Evolutionary conservation across 2,329 filamentous ascomycete genomes (phyloP), one percentile per base, ranked within the genome.

Genomic region (Colletotrichum sp.): DNA sequence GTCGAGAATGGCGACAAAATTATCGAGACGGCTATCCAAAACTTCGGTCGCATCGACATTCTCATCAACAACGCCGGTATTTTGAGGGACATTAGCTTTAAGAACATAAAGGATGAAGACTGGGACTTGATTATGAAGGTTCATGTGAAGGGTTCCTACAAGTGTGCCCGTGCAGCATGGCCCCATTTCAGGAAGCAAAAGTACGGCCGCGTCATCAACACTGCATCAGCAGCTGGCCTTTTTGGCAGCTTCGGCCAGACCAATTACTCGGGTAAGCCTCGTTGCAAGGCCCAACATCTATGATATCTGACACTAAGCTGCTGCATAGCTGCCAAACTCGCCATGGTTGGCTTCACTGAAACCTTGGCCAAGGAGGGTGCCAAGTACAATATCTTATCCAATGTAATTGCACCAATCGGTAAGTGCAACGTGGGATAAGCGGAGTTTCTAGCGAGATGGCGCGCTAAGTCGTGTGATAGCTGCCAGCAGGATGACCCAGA

Each of bases 21-120:
- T 85, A 98, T 99, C 87, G 93, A 96, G 79, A 96, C 95, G 28
- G 95, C 95, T 81, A 94, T 97, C 84, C 89, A 95, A 85, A 89
- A 89, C 72, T 97, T 93, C 83, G 95, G 96, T 80, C 95, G 96
- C 82, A 92, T 99, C 86, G 96, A 99, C 85, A 89, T 99, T 79
- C 93, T 99, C 81, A 94, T 99, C 87, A 99, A 99, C 91, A 99
- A 99, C 84, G 97, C 97, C 77, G 96, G 97, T 83, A 99, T 99
- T 83, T 90, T 98, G 76, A 94, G 96, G 77, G 96, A 99, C 88
- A 86, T 99, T 83, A 96, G 95, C 90, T 99, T 99, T 90, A 98
- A 98, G 92, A 99, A 99, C 88, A 98, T 99, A 92, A 97, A 94
- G 85, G 97, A 99, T 85, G 88, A 94, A 83, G 97, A 99, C 86